These are phyloP conservation scores for Saturnispora serradocipensis DNA, from an alignment of 805 yeast species.

Conservation along the genomic window DNA sequence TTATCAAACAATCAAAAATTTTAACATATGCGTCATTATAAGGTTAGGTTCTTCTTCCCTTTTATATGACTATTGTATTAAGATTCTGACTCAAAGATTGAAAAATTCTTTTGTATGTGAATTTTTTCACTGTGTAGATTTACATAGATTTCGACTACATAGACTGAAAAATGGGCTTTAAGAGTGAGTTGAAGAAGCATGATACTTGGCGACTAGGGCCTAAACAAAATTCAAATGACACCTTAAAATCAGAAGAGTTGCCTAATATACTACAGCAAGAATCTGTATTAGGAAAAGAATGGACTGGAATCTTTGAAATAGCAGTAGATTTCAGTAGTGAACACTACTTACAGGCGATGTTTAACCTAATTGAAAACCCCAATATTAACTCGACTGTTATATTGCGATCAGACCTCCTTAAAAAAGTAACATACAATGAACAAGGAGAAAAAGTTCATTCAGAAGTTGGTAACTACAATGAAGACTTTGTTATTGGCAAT, in stretches of 20 bases:
- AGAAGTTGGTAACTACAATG: slow-evolving; percentile 24
- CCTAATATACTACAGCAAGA: slow-evolving; percentile 31
- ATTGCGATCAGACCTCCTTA: slow-evolving; percentile 74
- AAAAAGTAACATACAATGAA: slow-evolving; percentile 34
- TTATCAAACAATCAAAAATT: slow-evolving; percentile 19
- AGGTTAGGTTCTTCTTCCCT: neutral
- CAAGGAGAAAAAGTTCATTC: slow-evolving; percentile 21
- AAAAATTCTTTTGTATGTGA: neutral
- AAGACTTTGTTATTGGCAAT: slow-evolving; percentile 23
- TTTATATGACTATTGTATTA: neutral
- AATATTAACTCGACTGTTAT: slow-evolving; percentile 88
- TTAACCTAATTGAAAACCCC: slow-evolving; percentile 71
- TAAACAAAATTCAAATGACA: slow-evolving; percentile 8
- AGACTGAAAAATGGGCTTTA: neutral
- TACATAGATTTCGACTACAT: neutral
- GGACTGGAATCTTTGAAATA: slow-evolving; percentile 52
- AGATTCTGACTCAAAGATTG: neutral
- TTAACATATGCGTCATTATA: neutral
- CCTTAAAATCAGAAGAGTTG: slow-evolving; percentile 23
- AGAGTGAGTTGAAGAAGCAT: slow-evolving; percentile 10
- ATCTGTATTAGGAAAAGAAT: slow-evolving; percentile 46
- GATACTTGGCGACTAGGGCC: slow-evolving; percentile 14
- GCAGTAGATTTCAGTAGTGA: slow-evolving; percentile 38
- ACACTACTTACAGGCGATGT: slow-evolving; percentile 71
- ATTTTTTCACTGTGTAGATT: neutral